Evolutionary conservation across 1,139 yeast species (phyloP), one percentile per base, ranked within the genome.

Genomic region (Diutina ranongensis): DNA sequence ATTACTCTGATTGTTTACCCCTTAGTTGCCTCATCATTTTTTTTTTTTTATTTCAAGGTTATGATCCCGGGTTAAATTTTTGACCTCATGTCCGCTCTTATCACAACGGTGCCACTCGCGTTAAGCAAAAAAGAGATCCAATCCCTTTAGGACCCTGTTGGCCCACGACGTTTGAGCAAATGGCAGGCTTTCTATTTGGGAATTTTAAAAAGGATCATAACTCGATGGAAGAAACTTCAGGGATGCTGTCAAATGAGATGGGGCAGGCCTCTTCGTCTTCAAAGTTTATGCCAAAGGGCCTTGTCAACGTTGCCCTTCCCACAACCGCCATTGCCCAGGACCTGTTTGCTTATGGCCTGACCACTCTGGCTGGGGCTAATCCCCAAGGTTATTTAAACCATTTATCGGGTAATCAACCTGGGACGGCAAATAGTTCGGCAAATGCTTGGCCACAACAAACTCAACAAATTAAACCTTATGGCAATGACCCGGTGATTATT

Each of bases 321-420:
- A 80, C 89, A 2, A 81, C 85, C 2, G 87, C 88, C 0, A 62
- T 81, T 12, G 70, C 80, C 44, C 73, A 74, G 51, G 72, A 72
- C 48, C 74, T 83, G 1, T 72, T 78, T 59, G 89, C 77, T 2
- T 76, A 80, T 59, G 89, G 88, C 1, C 80, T 87, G 9, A 80
- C 86, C 8, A 68, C 77, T 31, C 52, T 45, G 47, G 44, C 54
- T 50, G 22, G 50, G 51, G 10, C 33, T 16, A 47, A 35, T 15
- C 42, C 45, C 34, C 48, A 47, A 46, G 45, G 47, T 18, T 49
- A 50, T 41, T 48, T 50, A 44, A 46, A 44, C 46, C 51, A 51
- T 18, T 50, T 52, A 42, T 51, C 46, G 48, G 52, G 50, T 3
- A 49, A 49, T 46, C 51, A 50, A 35, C 35, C 32, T 15, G 28